Evolutionary conservation across 176 grass and related monocot species (phyloP), one percentile per base, ranked within the genome.

Genomic region (Dactylis glomerata): DNA sequence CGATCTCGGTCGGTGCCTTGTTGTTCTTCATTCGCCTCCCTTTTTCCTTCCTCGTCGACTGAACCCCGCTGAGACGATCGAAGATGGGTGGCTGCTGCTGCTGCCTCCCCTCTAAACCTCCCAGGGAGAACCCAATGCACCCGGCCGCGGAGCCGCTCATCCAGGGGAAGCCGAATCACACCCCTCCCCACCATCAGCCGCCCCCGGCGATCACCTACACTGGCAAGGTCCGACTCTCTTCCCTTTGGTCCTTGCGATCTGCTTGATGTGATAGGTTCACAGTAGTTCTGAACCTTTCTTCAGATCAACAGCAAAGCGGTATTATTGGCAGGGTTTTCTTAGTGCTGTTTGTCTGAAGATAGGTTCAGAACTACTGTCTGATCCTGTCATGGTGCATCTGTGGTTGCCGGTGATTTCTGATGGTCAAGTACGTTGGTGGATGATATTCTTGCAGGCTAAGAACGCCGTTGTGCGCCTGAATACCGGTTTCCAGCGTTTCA

Each of bases 401-500:
- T 68, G n/a, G 64, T 81, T 69, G 64, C 33, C 5, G 33, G 22
- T 56, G 0, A 15, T 23, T 22, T 47, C 42, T 26, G 41, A 51
- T 68, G 42, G 44, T 67, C 30, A 23, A 22, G 3, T 31, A 20
- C 41, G 9, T 56, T 70, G 80, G 41, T 24, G 33, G 33, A 12
- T 58, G 51, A 54, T 65, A 44, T 78, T 71, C 38, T 81, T 83
- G 57, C 87, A 89, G 91, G 87, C 67, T 49, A 58, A 87, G 91
- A 67, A 84, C 28, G 31, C 68, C 16, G 58, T 76, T 4, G 69
- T 69, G 75, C 55, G 86, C 51, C 55, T 93, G 56, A 83, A 75
- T 47, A 59, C 75, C 10, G 92, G 88, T 20, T 93, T 88, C 52
- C 40, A 87, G 67, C 65, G 57, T 55, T 93, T 90, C 86, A 93